phyloP scores from a whole-genome alignment of 2,329 filamentous ascomycete species.

The Sporothrix brunneoviolacea region DNA sequence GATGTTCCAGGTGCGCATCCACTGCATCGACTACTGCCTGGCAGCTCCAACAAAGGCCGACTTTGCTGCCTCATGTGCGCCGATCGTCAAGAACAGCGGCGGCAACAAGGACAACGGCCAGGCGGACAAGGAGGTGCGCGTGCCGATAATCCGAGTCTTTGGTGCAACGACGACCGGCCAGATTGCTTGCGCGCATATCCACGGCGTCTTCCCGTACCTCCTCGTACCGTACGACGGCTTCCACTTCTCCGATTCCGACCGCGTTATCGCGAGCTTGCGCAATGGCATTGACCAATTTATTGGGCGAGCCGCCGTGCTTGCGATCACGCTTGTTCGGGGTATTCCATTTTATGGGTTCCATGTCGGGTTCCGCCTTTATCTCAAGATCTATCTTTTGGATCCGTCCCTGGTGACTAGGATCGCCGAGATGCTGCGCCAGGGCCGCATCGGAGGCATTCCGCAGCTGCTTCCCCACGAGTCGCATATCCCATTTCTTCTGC shows the following conservation, averaged over 20 bases:
- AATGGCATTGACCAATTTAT: slow-evolving; percentile 87
- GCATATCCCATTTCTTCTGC: slow-evolving; percentile 83
- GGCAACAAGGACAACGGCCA: neutral
- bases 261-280: slow-evolving; percentile 47
- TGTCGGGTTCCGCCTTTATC: slow-evolving; percentile 82
- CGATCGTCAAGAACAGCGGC: slow-evolving; percentile 16
- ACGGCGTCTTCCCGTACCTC: slow-evolving; percentile 93
- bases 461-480: slow-evolving; percentile 93
- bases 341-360: slow-evolving; percentile 94
- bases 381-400: slow-evolving; percentile 93
- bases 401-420: slow-evolving; percentile 81
- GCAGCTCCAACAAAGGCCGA: slow-evolving; percentile 71
- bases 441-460: slow-evolving; percentile 60
- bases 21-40: slow-evolving; percentile 95
- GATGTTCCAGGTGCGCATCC: slow-evolving; percentile 81
- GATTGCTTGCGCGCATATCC: slow-evolving; percentile 92
- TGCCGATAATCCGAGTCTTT: slow-evolving; percentile 86
- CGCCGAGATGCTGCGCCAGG: slow-evolving; percentile 79
- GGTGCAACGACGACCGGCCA: slow-evolving; percentile 91
- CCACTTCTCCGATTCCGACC: slow-evolving; percentile 4
- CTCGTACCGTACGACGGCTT: slow-evolving; percentile 49
- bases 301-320: slow-evolving; percentile 64
- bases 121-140: slow-evolving; percentile 43
- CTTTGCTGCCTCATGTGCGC: slow-evolving; percentile 49
- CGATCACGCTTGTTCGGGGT: slow-evolving; percentile 87